Base-by-base conservation (phyloP, 2,329 filamentous ascomycete genomes). In the Pochonia chlamydosporia region DNA sequence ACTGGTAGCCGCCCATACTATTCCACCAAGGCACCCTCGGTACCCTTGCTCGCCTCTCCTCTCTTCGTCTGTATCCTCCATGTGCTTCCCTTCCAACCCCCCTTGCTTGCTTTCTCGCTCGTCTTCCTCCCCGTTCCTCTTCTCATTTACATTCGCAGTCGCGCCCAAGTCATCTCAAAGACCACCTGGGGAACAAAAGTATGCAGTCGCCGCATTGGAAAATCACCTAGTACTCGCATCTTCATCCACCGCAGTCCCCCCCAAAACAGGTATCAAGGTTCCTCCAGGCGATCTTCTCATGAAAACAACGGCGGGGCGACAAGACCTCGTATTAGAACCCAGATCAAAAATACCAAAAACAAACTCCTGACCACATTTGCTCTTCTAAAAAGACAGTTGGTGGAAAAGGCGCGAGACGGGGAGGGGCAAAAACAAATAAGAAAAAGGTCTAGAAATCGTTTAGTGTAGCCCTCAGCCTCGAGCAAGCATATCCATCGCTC, bases 361-460 rank as follows among this genome's bases (percentile, higher is more conserved):
- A 64, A 68, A 65, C 71, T 74, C 71, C 71, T 60, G 61, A 69
- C 69, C 69, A 63, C 65, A 69, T 66, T 65, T 67, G 63, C 64
- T 70, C 64, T 66, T 50, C 62, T 65, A 54, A 52, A 56, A 51
- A 25, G 35, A 39, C 33, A 23, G 40, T 40, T 31, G 45, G 35
- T 46, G 39, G 61, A 36, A 62, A 46, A 48, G 42, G 36, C 43
- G 57, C 49, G 54, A 49, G 31, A 42, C 43, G 48, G 31, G 49
- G 51, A 58, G 59, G 54, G 60, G 42, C 49, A 45, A 47, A 35
- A 41, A 44, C 25, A 47, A 36, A 43, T 33, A 39, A 25, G 46
- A 43, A 41, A 43, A 44, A 42, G 40, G 18, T 24, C 36, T 35
- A 47, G 31, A 49, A 47, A 30, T 47, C 46, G 26, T 44, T 28